These are phyloP conservation scores for Dalbergia cochinchinensis DNA, from an alignment of 306 rosid genomes.

Conservation along the genomic window DNA sequence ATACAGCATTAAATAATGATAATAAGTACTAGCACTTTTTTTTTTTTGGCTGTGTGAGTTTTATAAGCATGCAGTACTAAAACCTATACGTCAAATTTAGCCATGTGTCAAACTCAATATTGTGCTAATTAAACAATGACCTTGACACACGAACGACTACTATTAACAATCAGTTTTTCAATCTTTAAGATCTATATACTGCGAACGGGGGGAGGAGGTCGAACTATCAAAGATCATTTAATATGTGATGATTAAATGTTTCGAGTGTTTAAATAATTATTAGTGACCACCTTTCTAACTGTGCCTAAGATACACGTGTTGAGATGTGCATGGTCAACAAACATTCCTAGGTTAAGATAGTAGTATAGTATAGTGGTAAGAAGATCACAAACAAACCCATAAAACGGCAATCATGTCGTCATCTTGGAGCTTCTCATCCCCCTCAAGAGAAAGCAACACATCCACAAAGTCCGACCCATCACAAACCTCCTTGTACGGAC, in stretches of 20 bases:
- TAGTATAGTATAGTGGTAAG: not conserved
- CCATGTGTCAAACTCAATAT: not conserved
- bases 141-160: not conserved
- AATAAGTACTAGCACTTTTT: not conserved
- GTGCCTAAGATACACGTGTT: conserved; percentile 1
- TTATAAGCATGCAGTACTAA: too few relatives aligned
- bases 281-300: not conserved
- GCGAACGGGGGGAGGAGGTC: not conserved
- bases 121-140: not conserved
- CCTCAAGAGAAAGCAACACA: conserved; percentile 58
- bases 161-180: not conserved
- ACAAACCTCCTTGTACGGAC: conserved; percentile 12
- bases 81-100: not conserved
- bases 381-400: conserved; percentile 54
- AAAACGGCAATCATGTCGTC: conserved; percentile 62
- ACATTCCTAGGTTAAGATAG: not conserved
- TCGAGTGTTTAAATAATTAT: not conserved
- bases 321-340: conserved; percentile 11
- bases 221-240: not conserved
- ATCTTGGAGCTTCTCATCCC: conserved; percentile 57
- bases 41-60: too few relatives aligned
- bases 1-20: too few relatives aligned
- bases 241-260: not conserved
- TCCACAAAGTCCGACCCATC: conserved; percentile 56
- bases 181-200: not conserved